These are phyloP conservation scores for Eustoma russellianum DNA, from an alignment of 257 asterid species.

Conservation along the genomic window DNA sequence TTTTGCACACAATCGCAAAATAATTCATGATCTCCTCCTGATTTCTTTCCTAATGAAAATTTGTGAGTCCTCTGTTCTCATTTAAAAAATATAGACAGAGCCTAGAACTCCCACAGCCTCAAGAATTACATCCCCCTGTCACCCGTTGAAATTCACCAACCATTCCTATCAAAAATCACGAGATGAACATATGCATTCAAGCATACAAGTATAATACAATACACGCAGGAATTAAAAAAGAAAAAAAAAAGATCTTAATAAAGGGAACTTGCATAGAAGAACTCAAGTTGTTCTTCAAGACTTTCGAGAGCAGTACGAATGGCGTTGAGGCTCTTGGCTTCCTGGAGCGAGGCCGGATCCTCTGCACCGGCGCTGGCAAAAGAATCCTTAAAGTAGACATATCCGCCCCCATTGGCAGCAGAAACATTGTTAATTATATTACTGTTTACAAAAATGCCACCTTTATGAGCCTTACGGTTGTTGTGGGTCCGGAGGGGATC, in stretches of 20 bases:
- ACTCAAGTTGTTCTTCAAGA: conserved; percentile 94
- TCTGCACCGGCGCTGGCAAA: conserved; percentile 47
- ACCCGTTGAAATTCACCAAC: background rate
- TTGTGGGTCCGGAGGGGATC: conserved; percentile 49
- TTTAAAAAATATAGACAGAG: too few species aligned
- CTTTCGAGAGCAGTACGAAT: conserved; percentile 88
- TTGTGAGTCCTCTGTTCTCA: too few species aligned
- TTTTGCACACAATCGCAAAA: too few species aligned
- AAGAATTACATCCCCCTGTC: too few species aligned
- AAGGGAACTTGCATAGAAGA: conserved; percentile 48
- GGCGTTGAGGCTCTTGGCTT: conserved; percentile 81
- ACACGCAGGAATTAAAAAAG: too few species aligned
- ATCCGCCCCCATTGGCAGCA: conserved; percentile 23
- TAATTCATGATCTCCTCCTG: too few species aligned
- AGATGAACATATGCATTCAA: background rate
- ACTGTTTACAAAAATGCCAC: background rate
- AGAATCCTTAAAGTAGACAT: conserved; percentile 66
- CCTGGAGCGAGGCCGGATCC: conserved; percentile 55
- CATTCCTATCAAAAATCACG: too few species aligned
- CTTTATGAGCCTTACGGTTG: conserved; percentile 16
- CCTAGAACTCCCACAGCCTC: too few species aligned
- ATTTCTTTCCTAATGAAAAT: too few species aligned
- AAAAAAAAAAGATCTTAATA: too few species aligned
- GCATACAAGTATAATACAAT: background rate
- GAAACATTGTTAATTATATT: conserved; percentile 16